phyloP scores from a whole-genome alignment of 208 protist genomes.

The Acanthamoeba sp. region DNA sequence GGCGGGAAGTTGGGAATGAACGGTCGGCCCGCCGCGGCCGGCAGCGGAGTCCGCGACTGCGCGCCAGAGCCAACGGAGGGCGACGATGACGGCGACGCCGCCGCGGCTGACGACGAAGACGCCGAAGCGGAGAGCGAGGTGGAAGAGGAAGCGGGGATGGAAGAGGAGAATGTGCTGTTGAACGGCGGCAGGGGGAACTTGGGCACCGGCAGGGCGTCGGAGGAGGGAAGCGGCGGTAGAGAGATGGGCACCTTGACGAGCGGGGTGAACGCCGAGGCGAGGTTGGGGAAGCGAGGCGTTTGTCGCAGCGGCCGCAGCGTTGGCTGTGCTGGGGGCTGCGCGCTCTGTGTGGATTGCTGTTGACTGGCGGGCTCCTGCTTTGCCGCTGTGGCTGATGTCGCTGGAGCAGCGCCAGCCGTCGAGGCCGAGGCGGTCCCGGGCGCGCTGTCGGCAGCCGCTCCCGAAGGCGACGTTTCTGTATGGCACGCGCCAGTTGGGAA shows the following conservation, averaged over 20 bases:
- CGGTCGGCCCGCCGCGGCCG: not conserved
- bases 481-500: no score
- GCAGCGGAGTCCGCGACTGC: not conserved
- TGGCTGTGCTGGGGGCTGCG: not conserved
- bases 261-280: not conserved
- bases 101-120: not conserved
- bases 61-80: not conserved
- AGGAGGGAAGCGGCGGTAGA: not conserved
- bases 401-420: not conserved
- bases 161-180: conserved; percentile 24
- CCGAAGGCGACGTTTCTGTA: no score
- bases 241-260: conserved; percentile 1
- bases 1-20: not conserved
- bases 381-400: not conserved
- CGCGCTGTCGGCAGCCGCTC: not conserved
- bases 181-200: conserved; percentile 9
- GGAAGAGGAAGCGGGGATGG: not conserved
- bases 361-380: not conserved
- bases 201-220: not conserved
- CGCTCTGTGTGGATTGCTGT: not conserved
- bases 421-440: not conserved
- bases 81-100: not conserved
- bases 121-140: not conserved
- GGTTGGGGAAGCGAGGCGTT: not conserved
- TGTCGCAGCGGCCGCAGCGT: not conserved